phyloP scores from a whole-genome alignment of 768 basidiomycete genomes.

The Gymnopilus dilepis region DNA sequence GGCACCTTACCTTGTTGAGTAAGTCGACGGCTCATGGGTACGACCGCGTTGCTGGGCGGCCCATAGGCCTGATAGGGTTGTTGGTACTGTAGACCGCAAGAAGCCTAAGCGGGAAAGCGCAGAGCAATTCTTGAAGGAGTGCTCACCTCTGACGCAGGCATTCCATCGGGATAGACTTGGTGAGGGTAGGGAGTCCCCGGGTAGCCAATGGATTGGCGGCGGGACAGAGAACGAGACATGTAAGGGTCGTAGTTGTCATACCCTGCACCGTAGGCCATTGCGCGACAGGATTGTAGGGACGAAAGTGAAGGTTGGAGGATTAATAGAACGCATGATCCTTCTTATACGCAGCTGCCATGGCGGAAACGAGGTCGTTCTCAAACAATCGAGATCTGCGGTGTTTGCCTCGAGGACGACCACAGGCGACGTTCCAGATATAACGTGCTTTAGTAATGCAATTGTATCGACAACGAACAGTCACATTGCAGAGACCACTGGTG shows the following conservation, averaged over 20 bases:
- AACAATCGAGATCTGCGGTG: slow-evolving; percentile 8
- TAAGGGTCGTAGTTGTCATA: slow-evolving; percentile 33
- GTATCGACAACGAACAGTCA: slow-evolving; percentile 5
- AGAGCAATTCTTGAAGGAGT: slow-evolving; percentile 1
- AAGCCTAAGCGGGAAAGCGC: slow-evolving; percentile 9
- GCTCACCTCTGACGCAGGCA: slow-evolving; percentile 49
- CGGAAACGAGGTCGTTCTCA: slow-evolving; percentile 21
- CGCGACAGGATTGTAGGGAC: neutral
- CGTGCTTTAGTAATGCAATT: slow-evolving; percentile 5
- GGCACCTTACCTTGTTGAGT: slow-evolving; percentile 45
- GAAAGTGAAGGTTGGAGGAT: slow-evolving; percentile 10
- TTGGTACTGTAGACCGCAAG: slow-evolving; percentile 41
- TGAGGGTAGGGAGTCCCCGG: slow-evolving; percentile 36
- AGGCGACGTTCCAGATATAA: slow-evolving; percentile 1
- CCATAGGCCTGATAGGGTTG: slow-evolving; percentile 54
- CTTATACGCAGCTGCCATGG: slow-evolving; percentile 26
- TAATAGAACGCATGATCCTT: slow-evolving; percentile 11
- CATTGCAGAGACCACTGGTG: slow-evolving; percentile 10
- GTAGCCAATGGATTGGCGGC: slow-evolving; percentile 46
- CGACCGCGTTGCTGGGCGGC: slow-evolving; percentile 37
- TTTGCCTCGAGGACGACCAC: slow-evolving; percentile 19
- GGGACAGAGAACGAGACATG: slow-evolving; percentile 31
- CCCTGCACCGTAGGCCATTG: slow-evolving; percentile 31
- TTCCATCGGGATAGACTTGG: slow-evolving; percentile 41
- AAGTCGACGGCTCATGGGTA: slow-evolving; percentile 46